Evolutionary conservation across 805 yeast species (phyloP), one percentile per base, ranked within the genome.

Genomic region (Lachancea meyersii): DNA sequence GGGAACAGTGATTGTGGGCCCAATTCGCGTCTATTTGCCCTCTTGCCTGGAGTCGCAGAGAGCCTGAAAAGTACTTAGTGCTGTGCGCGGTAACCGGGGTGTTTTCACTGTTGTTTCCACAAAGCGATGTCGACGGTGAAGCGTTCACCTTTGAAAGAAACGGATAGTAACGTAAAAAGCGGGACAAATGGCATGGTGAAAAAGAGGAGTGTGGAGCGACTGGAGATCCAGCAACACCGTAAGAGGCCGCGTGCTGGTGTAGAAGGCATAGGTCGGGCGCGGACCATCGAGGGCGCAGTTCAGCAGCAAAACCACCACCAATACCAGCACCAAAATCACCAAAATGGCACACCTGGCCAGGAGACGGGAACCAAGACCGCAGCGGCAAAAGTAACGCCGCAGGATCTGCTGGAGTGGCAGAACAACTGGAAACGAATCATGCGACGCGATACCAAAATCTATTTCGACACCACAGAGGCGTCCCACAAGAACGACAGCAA

Each of bases 371-470:
- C 18, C 50, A 52, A 28, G 13, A 28, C 14, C 16, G 32, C 17
- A 14, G 37, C 28, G 17, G 45, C 52, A 20, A 55, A 54, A 38
- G 58, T 57, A 9, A 48, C 62, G 16, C 56, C 61, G 18, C 55
- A 53, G 37, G 79, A 76, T 48, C 54, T 76, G 37, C 54, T 64
- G 40, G 68, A 67, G 47, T 82, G 89, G 89, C 84, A 80, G 51
- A 68, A 66, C 20, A 72, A 75, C 37, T 82, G 88, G 88, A 69
- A 71, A 35, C 68, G 69, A 44, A 77, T 80, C 47, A 76, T 82
- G 79, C 65, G 68, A 41, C 52, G 63, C 16, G 74, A 70, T 41
- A 71, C 82, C 9, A 70, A 72, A 17, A 76, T 80, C 18, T 82
- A 79, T 58, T 79, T 82, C 47, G 88, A 82, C 60, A 65, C 62